Evolutionary conservation across 2,329 filamentous ascomycete species (phyloP).

Genomic region (Colletotrichum acutatum): DNA sequence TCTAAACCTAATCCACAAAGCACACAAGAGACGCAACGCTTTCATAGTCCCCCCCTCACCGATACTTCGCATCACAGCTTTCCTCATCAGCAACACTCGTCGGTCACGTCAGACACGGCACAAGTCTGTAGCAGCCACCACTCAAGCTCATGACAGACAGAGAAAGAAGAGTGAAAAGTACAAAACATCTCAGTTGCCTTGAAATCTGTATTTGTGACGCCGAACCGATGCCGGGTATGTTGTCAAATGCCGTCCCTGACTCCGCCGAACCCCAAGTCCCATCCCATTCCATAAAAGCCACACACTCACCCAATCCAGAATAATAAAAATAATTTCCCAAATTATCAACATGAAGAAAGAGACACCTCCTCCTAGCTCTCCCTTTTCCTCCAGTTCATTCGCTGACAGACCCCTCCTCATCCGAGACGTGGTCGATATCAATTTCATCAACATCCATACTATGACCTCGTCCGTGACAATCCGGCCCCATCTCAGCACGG

Average conservation of each 20-base stretch:
- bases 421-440: conserved; percentile 23
- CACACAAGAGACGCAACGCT: not conserved
- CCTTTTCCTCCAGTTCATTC: conserved; percentile 11
- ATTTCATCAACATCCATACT: conserved; percentile 27
- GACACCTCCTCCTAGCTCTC: not conserved
- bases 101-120: not conserved
- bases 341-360: conserved; percentile 26
- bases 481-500: conserved; percentile 61
- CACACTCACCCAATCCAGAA: not conserved
- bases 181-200: conserved; percentile 28
- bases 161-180: conserved; percentile 7
- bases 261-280: conserved; percentile 1
- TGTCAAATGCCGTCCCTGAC: conserved; percentile 34
- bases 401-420: conserved; percentile 33
- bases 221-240: conserved; percentile 35
- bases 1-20: not conserved
- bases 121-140: not conserved
- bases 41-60: not conserved
- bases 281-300: not conserved
- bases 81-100: not conserved
- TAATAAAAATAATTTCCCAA: not conserved
- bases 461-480: conserved; percentile 42
- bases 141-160: not conserved
- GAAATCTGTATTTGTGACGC: conserved; percentile 32
- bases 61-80: not conserved